These are phyloP conservation scores for Rhododendron williamsianum DNA, from an alignment of 148 eudicot species.

Conservation along the genomic window DNA sequence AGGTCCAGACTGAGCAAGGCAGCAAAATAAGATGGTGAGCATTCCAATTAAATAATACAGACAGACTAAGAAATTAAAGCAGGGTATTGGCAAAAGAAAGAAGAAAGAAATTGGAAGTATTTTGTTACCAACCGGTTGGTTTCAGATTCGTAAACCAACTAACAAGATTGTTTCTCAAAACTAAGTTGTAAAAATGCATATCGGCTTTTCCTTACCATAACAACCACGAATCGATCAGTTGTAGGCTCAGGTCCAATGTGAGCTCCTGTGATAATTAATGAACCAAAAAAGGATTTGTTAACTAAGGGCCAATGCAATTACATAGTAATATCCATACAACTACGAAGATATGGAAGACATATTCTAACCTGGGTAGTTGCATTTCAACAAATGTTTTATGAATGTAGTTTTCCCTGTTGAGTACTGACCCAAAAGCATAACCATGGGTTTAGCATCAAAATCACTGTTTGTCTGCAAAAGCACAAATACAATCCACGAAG, in stretches of 20 bases:
- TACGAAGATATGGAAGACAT: neutral
- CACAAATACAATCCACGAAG: neutral
- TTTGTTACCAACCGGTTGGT: neutral
- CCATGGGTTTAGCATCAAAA: slow-evolving; percentile 98
- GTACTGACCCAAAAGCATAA: slow-evolving; percentile 98
- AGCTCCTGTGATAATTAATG: slow-evolving; percentile 53
- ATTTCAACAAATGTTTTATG: slow-evolving; percentile 78
- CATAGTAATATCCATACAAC: neutral
- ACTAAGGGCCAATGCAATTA: neutral
- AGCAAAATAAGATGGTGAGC: slow-evolving; percentile 12
- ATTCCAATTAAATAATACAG: neutral
- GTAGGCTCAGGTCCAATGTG: slow-evolving; percentile 99
- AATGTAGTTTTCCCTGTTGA: slow-evolving; percentile 98
- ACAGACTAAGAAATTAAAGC: neutral
- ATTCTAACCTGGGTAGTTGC: slow-evolving; percentile 77
- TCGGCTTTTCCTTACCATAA: slow-evolving; percentile 53
- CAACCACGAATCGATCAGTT: slow-evolving; percentile 89
- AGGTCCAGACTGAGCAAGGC: slow-evolving; percentile 61
- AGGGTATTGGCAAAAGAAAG: neutral
- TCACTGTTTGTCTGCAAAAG: slow-evolving; percentile 65
- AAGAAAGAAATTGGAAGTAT: neutral
- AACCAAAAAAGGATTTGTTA: neutral
- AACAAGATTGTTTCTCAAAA: neutral
- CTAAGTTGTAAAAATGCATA: neutral
- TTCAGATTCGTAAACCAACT: neutral